Evolutionary conservation across 129 eudicot genomes (phyloP).

Genomic region (Tanacetum coccineum): DNA sequence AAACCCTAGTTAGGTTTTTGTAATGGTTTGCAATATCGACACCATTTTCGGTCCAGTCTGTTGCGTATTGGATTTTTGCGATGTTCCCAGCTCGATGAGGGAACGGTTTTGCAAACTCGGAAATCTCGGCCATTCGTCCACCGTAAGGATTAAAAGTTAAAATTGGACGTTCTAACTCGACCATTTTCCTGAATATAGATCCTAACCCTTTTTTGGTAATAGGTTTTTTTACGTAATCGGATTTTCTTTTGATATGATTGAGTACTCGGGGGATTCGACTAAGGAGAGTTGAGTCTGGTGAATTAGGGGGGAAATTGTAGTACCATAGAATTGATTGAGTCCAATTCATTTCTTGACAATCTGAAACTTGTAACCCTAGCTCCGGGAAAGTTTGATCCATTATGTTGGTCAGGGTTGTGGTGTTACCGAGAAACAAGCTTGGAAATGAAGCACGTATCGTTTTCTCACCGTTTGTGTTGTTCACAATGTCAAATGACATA

Average conservation of each 20-base stretch:
- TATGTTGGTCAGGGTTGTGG: too few species aligned
- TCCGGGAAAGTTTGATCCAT: too few species aligned
- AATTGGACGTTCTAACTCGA: constrained; percentile 20
- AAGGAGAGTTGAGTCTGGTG: constrained; percentile 17
- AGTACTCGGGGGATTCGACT: constrained; percentile 19
- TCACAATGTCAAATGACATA: constrained; percentile 21
- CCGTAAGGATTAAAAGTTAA: constrained; percentile 47
- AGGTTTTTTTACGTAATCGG: constrained; percentile 36
- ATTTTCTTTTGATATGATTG: constrained; percentile 32
- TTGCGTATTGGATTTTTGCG: constrained; percentile 35
- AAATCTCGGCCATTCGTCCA: constrained; percentile 43
- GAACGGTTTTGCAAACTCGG: constrained; percentile 41
- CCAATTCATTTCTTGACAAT: constrained; percentile 48
- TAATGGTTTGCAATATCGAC: constrained; percentile 16
- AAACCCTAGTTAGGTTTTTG: constrained; percentile 28
- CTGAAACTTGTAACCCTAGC: constrained; percentile 33
- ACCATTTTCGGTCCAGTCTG: constrained; percentile 35
- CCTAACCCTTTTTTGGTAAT: constrained; percentile 35
- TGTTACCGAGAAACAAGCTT: constrained; percentile 37
- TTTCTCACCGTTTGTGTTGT: constrained; percentile 23
- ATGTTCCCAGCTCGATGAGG: constrained; percentile 43
- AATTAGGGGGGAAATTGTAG: constrained; percentile 26
- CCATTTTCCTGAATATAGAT: constrained; percentile 25
- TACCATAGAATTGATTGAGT: constrained; percentile 33
- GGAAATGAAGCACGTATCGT: constrained; percentile 31